These are phyloP conservation scores for Xylaria arbuscula DNA, from an alignment of 2,329 filamentous ascomycete species.

Conservation along the genomic window DNA sequence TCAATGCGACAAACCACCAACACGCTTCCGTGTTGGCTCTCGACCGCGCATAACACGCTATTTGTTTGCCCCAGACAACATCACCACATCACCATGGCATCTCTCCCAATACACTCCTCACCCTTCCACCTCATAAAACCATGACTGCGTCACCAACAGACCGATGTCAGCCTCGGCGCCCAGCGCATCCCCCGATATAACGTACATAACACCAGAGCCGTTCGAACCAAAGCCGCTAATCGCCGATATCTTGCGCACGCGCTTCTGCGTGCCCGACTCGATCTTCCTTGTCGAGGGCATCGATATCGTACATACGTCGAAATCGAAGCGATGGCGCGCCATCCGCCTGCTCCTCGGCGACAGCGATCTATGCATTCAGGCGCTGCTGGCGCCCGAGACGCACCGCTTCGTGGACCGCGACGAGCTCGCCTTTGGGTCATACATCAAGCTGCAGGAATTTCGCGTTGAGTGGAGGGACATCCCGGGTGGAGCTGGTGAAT, in stretches of 20 bases:
- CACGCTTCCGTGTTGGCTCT: background rate
- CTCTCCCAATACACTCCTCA: background rate
- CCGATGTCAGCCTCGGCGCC: conserved; percentile 45
- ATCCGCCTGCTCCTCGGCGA: conserved; percentile 64
- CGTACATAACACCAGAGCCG: conserved; percentile 45
- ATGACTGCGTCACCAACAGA: conserved; percentile 38
- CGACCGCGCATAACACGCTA: background rate
- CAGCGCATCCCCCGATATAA: conserved; percentile 44
- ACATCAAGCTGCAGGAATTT: conserved; percentile 60
- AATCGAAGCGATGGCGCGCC: conserved; percentile 55
- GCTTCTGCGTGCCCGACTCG: conserved; percentile 59
- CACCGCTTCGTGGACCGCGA: conserved; percentile 61
- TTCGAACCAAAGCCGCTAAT: conserved; percentile 57
- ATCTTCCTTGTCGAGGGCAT: conserved; percentile 63
- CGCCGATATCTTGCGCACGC: conserved; percentile 60
- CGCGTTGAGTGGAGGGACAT: conserved; percentile 49
- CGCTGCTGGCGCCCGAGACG: conserved; percentile 58
- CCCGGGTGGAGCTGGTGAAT: background rate
- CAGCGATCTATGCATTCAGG: conserved; percentile 66
- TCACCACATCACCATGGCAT: background rate
- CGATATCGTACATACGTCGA: conserved; percentile 53
- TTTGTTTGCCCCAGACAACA: background rate
- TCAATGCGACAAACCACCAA: conserved; percentile 4
- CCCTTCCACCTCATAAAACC: conserved; percentile 5
- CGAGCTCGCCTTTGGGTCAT: conserved; percentile 60